These are phyloP conservation scores for Trifolium subterraneum DNA, from an alignment of 306 rosid species.

Conservation along the genomic window DNA sequence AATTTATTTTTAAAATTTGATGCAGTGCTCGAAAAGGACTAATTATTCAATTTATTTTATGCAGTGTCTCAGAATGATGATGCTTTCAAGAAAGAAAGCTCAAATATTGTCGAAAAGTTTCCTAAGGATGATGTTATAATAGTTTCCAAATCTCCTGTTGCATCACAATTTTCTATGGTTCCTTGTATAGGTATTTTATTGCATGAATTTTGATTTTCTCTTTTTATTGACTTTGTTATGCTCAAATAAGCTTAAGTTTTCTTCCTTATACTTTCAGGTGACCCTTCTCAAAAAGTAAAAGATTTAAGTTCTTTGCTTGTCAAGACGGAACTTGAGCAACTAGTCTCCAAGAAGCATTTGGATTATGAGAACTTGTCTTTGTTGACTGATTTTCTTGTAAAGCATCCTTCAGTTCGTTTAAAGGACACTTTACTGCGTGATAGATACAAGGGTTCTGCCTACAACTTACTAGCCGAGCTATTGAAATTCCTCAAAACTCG, in stretches of 20 bases:
- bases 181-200: conserved; percentile 10
- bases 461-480: conserved; percentile 5
- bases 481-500: conserved; percentile 26
- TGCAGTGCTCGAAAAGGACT: too few species aligned
- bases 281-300: neutral
- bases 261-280: neutral
- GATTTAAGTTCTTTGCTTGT: neutral
- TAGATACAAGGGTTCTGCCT: conserved; percentile 19
- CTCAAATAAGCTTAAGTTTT: too few species aligned
- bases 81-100: neutral
- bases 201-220: too few species aligned
- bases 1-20: too few species aligned
- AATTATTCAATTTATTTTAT: too few species aligned
- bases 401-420: conserved; percentile 3
- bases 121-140: neutral
- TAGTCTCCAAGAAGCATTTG: neutral
- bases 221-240: neutral
- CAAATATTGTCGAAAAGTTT: neutral
- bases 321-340: neutral
- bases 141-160: conserved; percentile 1
- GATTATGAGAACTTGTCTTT: conserved; percentile 14
- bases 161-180: neutral
- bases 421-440: neutral
- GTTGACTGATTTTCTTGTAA: conserved; percentile 19
- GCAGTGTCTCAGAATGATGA: neutral